Evolutionary conservation across 306 rosid species (phyloP).

Genomic region (Malus sieversii): DNA sequence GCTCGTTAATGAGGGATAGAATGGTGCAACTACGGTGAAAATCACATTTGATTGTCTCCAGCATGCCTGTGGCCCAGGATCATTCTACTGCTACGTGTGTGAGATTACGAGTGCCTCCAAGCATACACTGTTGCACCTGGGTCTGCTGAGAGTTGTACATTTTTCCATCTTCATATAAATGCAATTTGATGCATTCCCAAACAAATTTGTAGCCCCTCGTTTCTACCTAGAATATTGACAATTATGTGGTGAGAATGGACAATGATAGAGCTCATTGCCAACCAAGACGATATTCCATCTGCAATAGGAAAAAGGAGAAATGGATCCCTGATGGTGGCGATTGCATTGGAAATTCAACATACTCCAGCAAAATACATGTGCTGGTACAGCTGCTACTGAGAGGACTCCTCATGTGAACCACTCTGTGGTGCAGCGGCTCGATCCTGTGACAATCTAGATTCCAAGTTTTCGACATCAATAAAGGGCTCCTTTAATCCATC

Average conservation of each 20-base stretch:
- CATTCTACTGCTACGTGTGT: background rate
- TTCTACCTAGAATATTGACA: background rate
- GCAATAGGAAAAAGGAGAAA: background rate
- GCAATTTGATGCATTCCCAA: slow-evolving; percentile 8
- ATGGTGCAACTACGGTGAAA: background rate
- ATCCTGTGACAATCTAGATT: slow-evolving; percentile 36
- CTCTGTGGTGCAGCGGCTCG: slow-evolving; percentile 35
- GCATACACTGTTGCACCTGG: background rate
- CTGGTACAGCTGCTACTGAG: slow-evolving; percentile 11
- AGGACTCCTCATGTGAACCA: slow-evolving; percentile 24
- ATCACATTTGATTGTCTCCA: background rate
- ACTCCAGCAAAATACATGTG: slow-evolving; percentile 14
- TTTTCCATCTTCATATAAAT: background rate
- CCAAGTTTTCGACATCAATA: slow-evolving; percentile 37
- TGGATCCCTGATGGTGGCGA: slow-evolving; percentile 2
- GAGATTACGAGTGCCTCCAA: background rate
- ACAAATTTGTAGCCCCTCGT: slow-evolving; percentile 14
- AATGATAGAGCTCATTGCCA: background rate
- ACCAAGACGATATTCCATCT: background rate
- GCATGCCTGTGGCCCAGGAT: background rate
- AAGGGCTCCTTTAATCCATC: slow-evolving; percentile 31
- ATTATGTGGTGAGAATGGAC: slow-evolving; percentile 2
- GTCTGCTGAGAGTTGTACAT: background rate
- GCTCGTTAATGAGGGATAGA: background rate
- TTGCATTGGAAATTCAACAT: slow-evolving; percentile 7